Evolutionary conservation across 441 rosid genomes (phyloP).

Genomic region (Theobroma grandiflorum): DNA sequence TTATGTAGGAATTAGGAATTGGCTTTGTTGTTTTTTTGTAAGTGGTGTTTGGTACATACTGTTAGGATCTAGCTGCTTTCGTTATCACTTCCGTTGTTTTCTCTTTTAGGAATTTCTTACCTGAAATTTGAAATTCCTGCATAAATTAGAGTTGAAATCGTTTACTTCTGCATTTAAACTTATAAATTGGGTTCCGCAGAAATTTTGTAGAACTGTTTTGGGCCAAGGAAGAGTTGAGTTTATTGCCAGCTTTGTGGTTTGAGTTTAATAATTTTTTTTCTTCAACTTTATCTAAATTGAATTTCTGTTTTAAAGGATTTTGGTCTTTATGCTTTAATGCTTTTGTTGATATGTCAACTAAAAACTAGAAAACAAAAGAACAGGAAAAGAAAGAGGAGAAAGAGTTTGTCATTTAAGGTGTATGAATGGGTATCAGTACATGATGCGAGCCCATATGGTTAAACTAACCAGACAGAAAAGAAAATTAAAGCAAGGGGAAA

Average conservation of each 20-base stretch:
- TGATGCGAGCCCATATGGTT: neutral
- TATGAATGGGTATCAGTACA: neutral
- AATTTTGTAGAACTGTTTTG: neutral
- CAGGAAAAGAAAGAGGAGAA: neutral
- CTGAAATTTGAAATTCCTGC: neutral
- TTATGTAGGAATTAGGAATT: neutral
- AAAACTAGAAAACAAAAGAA: neutral
- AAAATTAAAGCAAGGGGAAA: neutral
- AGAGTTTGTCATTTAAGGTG: slow-evolving; percentile 7
- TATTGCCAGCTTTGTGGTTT: neutral
- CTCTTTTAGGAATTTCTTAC: neutral
- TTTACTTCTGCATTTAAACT: neutral
- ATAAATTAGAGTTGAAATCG: neutral
- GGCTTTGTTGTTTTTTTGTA: neutral
- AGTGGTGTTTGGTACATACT: neutral
- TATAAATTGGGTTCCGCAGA: neutral
- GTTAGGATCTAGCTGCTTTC: slow-evolving; percentile 2
- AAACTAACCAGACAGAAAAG: neutral
- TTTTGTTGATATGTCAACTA: neutral
- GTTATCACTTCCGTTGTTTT: neutral
- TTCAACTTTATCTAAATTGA: neutral
- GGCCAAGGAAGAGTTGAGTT: too few relatives aligned
- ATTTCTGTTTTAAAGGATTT: neutral
- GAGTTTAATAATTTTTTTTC: neutral
- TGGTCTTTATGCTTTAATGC: neutral